Conservation (phyloP, 805 yeast genomes). For the Candida tammaniensis region DNA sequence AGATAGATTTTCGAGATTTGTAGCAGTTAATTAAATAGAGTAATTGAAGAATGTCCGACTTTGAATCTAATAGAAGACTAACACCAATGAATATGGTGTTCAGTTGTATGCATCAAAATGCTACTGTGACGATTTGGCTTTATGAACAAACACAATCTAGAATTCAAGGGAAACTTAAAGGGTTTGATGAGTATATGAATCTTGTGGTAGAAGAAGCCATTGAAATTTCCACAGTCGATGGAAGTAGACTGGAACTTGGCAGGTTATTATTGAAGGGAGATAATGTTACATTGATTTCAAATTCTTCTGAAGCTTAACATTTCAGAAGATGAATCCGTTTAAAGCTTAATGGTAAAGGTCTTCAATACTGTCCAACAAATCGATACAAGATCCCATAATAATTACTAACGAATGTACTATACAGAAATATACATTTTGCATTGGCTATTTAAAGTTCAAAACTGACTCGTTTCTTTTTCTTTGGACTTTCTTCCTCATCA, state of each 20-base stretch:
- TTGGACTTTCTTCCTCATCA: constrained; percentile 13
- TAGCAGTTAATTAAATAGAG: too few species aligned
- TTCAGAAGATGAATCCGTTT: too few species aligned
- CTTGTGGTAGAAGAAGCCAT: constrained; percentile 56
- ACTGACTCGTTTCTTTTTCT: constrained; percentile 26
- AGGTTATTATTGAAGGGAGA: constrained; percentile 88
- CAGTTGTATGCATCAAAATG: constrained; percentile 79
- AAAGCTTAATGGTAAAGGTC: too few species aligned
- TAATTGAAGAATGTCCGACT: constrained; percentile 1
- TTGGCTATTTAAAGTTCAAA: constrained; percentile 14
- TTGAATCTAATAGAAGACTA: constrained; percentile 41
- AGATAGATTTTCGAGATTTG: too few species aligned
- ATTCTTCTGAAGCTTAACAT: too few species aligned
- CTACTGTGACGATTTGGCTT: constrained; percentile 81
- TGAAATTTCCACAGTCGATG: constrained; percentile 58
- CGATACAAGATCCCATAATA: too few species aligned
- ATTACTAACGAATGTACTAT: too few species aligned
- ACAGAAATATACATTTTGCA: not conserved
- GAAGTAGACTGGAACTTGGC: constrained; percentile 59
- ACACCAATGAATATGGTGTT: constrained; percentile 94
- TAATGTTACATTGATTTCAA: constrained; percentile 73
- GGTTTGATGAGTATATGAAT: constrained; percentile 98
- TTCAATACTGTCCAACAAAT: too few species aligned
- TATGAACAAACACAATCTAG: constrained; percentile 78
- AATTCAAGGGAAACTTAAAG: constrained; percentile 80